Base-by-base conservation (phyloP, 768 basidiomycete genomes). In the Rhizopogon salebrosus region DNA sequence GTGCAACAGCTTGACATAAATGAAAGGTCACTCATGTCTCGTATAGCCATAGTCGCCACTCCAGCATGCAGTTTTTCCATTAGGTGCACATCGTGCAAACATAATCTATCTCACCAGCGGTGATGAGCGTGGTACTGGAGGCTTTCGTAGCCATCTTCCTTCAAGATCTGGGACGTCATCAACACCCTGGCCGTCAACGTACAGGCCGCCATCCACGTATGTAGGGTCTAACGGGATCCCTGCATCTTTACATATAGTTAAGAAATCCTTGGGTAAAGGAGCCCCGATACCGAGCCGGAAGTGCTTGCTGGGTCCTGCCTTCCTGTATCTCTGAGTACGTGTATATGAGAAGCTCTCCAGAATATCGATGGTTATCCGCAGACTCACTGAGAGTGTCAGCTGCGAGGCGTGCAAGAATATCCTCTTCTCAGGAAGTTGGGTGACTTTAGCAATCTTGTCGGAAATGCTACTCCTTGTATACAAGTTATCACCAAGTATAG, bases 361-460 rank as follows among this genome's bases (percentile, higher is more conserved):
- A 24, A 29, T 8, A 11, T 57, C 26, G 9, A 23, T 18, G 34
- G 45, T 43, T 9, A 13, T 34, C 22, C 45, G 22, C 39, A 38
- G 42, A 64, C 82, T 59, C 58, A 84, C 85, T 20, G 72, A 74
- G 50, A 86, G 69, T 1, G 81, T 79, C 29, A 85, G 51, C 42
- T 80, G 75, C 3, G 82, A 76, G 7, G 84, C 75, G 55, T 88
- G 86, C 8, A 87, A 67, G 59, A 80, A 87, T 29, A 85, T 62
- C n/a, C 78, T 75, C 53, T 78, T 71, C 27, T 70, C 56, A 0
- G 75, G 77, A 3, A 82, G 57, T 34, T 51, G 58, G 39, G 68
- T 54, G 50, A 60, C 38, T 49, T 59, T 57, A 38, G 56, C 43
- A 23, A 68, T 60, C 42, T 67, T 70, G 7, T 67, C 67, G 51